Conservation (phyloP, 75 land plant genomes). For the Adiantum capillusveneris region DNA sequence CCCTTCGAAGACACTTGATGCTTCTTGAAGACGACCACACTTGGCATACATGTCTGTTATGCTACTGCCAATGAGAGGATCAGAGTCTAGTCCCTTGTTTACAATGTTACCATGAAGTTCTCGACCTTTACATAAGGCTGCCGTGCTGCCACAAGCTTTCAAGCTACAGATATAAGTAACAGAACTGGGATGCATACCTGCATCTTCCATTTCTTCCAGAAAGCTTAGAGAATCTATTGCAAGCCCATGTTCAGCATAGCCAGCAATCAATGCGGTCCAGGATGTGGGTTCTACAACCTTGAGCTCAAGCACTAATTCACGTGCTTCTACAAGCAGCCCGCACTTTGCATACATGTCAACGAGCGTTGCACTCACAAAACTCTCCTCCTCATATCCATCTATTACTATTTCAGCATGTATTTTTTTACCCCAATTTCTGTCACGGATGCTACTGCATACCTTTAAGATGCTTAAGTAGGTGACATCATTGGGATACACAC, state of each 20-base stretch:
- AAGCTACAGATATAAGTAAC: too few relatives aligned
- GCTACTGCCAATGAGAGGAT: too few relatives aligned
- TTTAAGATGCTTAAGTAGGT: constrained; percentile 34
- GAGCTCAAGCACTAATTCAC: not conserved
- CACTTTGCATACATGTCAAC: constrained; percentile 16
- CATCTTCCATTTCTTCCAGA: not conserved
- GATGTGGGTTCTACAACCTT: not conserved
- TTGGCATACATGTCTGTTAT: too few relatives aligned
- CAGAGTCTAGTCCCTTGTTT: too few relatives aligned
- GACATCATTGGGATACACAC: constrained; percentile 19
- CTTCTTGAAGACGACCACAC: too few relatives aligned
- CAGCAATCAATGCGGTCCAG: constrained; percentile 10
- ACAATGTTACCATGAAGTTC: too few relatives aligned
- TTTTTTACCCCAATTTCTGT: constrained; percentile 6
- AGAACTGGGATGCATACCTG: too few relatives aligned
- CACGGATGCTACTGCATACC: constrained; percentile 17
- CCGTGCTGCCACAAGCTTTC: too few relatives aligned
- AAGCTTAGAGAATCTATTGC: not conserved
- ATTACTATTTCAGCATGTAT: constrained; percentile 11
- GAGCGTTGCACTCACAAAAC: not conserved
- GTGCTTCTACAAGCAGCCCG: not conserved
- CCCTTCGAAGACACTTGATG: too few relatives aligned
- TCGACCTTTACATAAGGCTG: too few relatives aligned
- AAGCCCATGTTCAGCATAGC: constrained; percentile 9
- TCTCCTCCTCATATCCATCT: constrained; percentile 7